Conservation (phyloP, 129 eudicot species). For the Lactuca sativa region DNA sequence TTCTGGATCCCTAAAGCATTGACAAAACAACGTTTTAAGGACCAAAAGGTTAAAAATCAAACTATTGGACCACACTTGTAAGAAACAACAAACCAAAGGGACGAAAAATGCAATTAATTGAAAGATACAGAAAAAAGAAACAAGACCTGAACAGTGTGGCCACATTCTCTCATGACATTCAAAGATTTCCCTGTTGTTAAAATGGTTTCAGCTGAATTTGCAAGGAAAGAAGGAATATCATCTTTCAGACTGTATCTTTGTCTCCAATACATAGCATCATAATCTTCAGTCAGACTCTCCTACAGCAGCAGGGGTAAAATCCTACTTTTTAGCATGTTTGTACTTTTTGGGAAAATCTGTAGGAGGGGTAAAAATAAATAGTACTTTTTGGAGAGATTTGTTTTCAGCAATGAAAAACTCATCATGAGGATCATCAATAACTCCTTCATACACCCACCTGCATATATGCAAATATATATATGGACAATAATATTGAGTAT, state of each 20-base stretch:
- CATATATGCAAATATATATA: slow-evolving; percentile 2
- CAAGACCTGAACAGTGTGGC: slow-evolving; percentile 85
- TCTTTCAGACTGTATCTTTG: slow-evolving; percentile 92
- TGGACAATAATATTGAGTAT: too few species aligned
- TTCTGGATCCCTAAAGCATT: background rate
- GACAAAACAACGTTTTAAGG: background rate
- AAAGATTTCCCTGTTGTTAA: slow-evolving; percentile 94
- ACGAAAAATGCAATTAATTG: background rate
- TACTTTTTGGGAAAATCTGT: background rate
- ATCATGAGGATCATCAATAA: slow-evolving; percentile 92
- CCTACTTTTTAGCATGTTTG: background rate
- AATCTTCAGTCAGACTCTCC: slow-evolving; percentile 96
- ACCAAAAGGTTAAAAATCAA: background rate
- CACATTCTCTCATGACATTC: slow-evolving; percentile 99
- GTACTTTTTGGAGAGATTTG: slow-evolving; percentile 86
- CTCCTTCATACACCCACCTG: slow-evolving; percentile 99
- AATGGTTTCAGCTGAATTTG: slow-evolving; percentile 89
- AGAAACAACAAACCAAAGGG: background rate
- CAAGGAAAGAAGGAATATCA: slow-evolving; percentile 93
- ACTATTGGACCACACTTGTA: background rate
- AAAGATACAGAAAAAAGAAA: too few species aligned
- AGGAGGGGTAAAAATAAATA: slow-evolving; percentile 14
- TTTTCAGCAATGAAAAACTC: slow-evolving; percentile 97
- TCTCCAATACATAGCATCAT: slow-evolving; percentile 94
- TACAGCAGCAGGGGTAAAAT: slow-evolving; percentile 15